phyloP scores from a whole-genome alignment of 768 basidiomycete genomes.

The Psilocybe subaeruginosa region DNA sequence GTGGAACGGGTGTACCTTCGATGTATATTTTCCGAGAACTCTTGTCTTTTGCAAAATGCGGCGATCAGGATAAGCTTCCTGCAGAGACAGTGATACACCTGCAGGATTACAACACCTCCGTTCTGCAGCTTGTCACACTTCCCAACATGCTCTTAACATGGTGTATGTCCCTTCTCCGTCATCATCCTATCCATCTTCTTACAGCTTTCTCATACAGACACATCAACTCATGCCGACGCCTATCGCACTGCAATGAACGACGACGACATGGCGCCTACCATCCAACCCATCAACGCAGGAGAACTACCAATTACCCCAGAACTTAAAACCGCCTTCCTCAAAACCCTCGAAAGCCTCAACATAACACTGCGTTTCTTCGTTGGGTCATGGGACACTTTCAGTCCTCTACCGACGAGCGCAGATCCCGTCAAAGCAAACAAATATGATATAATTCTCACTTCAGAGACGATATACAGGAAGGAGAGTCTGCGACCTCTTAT shows the following conservation, averaged over 20 bases:
- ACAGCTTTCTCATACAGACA: constrained; percentile 44
- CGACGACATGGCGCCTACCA: constrained; percentile 30
- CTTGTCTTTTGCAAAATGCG: constrained; percentile 36
- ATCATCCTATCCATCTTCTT: no score
- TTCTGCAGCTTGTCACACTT: constrained; percentile 76
- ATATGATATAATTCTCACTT: constrained; percentile 82
- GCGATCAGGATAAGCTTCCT: constrained; percentile 3
- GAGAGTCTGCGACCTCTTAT: constrained; percentile 67
- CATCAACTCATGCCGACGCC: constrained; percentile 55
- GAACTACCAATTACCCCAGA: constrained; percentile 69
- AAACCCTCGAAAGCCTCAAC: constrained; percentile 53
- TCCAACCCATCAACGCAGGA: constrained; percentile 41
- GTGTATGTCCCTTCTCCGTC: constrained; percentile 56
- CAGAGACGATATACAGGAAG: constrained; percentile 89
- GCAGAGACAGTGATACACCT: constrained; percentile 64
- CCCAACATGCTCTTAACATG: constrained; percentile 81
- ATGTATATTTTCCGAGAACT: constrained; percentile 70
- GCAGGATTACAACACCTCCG: constrained; percentile 91
- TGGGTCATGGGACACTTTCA: constrained; percentile 77
- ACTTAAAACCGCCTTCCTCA: constrained; percentile 66
- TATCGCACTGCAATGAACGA: constrained; percentile 40
- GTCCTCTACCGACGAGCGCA: constrained; percentile 21
- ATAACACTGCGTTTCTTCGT: constrained; percentile 76
- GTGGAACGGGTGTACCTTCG: constrained; percentile 89
- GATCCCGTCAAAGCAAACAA: constrained; percentile 28